These are phyloP conservation scores for Sanghuangporus baumii DNA, from an alignment of 1,284 basidiomycete species.

Conservation along the genomic window DNA sequence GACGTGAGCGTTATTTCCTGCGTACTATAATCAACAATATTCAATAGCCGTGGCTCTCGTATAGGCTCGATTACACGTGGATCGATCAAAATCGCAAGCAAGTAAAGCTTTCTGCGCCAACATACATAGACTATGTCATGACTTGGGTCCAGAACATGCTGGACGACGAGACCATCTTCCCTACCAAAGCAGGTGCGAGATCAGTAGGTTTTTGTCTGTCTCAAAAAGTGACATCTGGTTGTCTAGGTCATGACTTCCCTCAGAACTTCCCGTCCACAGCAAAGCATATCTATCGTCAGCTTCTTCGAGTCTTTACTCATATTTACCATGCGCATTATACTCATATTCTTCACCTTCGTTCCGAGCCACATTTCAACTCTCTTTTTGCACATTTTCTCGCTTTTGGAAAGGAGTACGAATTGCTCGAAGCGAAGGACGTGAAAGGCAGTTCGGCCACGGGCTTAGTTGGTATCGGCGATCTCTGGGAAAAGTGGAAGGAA, in stretches of 20 bases:
- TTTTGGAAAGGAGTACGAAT: conserved; percentile 89
- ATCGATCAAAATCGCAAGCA: conserved; percentile 93
- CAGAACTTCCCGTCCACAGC: conserved; percentile 87
- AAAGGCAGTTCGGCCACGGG: conserved; percentile 56
- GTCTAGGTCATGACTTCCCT: conserved; percentile 83
- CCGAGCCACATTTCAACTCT: conserved; percentile 97
- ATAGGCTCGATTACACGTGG: conserved; percentile 95
- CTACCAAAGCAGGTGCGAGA: conserved; percentile 82
- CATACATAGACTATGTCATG: conserved; percentile 99
- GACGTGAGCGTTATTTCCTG: conserved; percentile 48
- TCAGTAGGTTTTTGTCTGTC: conserved; percentile 6
- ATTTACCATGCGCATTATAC: conserved; percentile 95
- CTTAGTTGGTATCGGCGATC: conserved; percentile 71
- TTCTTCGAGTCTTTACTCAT: conserved; percentile 96
- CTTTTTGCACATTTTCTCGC: conserved; percentile 96
- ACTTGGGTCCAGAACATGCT: conserved; percentile 95
- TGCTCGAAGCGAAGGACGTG: conserved; percentile 87
- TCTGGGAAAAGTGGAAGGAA: conserved; percentile 90
- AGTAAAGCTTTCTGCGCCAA: conserved; percentile 90
- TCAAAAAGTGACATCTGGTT: neutral
- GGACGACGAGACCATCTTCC: conserved; percentile 90
- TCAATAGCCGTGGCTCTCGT: neutral
- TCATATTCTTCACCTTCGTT: conserved; percentile 88
- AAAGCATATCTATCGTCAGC: conserved; percentile 95
- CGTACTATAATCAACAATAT: neutral